Conservation (phyloP, 2,329 filamentous ascomycete genomes). For the Parafenestella ontariensis region DNA sequence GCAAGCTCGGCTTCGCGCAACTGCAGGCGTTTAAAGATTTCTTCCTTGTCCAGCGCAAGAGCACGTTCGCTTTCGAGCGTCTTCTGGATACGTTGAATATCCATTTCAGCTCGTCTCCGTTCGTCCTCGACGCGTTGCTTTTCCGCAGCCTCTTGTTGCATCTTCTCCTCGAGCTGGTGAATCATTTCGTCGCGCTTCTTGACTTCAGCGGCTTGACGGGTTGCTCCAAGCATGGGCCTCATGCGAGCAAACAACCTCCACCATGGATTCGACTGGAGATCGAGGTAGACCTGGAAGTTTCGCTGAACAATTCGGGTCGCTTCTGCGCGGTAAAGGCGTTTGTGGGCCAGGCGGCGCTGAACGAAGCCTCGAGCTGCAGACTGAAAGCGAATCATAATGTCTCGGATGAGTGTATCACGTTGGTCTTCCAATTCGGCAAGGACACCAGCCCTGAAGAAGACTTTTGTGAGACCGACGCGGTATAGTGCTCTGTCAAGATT, state of each 20-base stretch:
- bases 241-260: conserved; percentile 95
- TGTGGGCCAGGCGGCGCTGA: conserved; percentile 86
- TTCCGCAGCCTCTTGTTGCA: conserved; percentile 76
- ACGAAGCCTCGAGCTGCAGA: conserved; percentile 89
- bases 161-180: conserved; percentile 81
- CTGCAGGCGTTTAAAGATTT: conserved; percentile 97
- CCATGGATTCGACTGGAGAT: conserved; percentile 93
- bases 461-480: conserved; percentile 93
- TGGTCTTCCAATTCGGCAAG: conserved; percentile 96
- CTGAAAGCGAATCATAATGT: conserved; percentile 94
- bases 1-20: conserved; percentile 88
- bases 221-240: conserved; percentile 92
- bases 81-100: conserved; percentile 89
- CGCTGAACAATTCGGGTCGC: conserved; percentile 93
- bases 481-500: conserved; percentile 85
- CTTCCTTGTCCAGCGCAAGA: conserved; percentile 96
- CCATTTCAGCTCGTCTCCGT: conserved; percentile 81
- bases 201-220: conserved; percentile 88
- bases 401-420: conserved; percentile 87
- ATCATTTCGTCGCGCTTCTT: conserved; percentile 97
- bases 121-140: conserved; percentile 89
- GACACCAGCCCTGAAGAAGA: conserved; percentile 96
- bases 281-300: conserved; percentile 91
- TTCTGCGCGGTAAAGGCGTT: conserved; percentile 91
- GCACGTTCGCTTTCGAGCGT: conserved; percentile 94